Base-by-base conservation (phyloP, 2,329 filamentous ascomycete species). In the Aspergillus texensis region DNA sequence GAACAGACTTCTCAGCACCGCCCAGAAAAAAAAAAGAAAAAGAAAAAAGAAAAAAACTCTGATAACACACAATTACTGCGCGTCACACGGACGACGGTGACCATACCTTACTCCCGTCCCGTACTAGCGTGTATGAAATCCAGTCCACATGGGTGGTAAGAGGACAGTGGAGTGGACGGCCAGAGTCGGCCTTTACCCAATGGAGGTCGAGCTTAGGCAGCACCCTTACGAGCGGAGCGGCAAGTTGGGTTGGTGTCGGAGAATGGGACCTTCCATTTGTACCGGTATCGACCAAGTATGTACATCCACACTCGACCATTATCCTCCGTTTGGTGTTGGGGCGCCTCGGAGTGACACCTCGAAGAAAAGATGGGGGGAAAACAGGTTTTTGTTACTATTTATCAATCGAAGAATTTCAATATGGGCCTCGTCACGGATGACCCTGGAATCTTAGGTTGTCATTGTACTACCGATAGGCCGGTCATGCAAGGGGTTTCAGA, bases 201-300 rank as follows among this genome's bases (percentile, higher is more conserved):
- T 39, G n/a, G 45, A 59, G 57, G 26, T 54, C 8, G 52, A 52
- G 43, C 45, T 28, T 59, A 59, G 57, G 57, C 57, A 59, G 24
- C 57, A 39, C n/a, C 32, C 52, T 55, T 54, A 59, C 57, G 57
- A 45, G 57, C 57, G 57, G 57, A 59, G 57, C 57, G 45, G 57
- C 57, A 32, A 59, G 19, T 43, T 45, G 34, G 10, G 34, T 57
- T 52, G 14, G 48, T 48, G 36, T 57, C 54, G 28, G 54, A 45
- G 19, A 39, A 32, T 41, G 24, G 32, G 32, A 36, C 34, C 14
- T 36, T 16, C 34, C 34, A 16, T 28, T 12, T 41, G 16, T 41
- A n/a, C 39, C 14, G 34, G 34, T 36, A 36, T 36, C 34, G 34
- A 36, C 12, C 2, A 16, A 16, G 14, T 52, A 52, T 30, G 32